Evolutionary conservation across 1,284 basidiomycete species (phyloP), one percentile per base, ranked within the genome.

Genomic region (Ceratobasidium sp.): DNA sequence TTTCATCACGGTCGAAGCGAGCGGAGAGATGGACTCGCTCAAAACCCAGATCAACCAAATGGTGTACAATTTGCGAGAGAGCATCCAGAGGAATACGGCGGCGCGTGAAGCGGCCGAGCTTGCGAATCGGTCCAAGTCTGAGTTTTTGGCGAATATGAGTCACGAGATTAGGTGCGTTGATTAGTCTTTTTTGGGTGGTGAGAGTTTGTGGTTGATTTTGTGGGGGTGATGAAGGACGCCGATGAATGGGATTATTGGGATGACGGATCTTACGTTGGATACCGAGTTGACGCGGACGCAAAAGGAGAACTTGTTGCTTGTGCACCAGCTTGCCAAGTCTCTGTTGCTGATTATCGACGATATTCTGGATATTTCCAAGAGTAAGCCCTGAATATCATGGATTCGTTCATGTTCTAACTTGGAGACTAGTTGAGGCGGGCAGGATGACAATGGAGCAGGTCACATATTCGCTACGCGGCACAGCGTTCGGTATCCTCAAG

Each of bases 1-100:
- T 26, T 99, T 99, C 88, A 99, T 99, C 87, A 99, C 98, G 20
- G 97, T 99, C 83, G 97, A 99, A 83, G 98, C 97, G 0, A 94
- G 92, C 77, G 98, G 98, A 77, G 98, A 99, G 86, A 99, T 99
- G 98, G 97, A 99, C 86, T 97, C 95, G 79, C 90, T 99, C 86
- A 99, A 99, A 90, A 99, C 96, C 5, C 98, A 99, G 87, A 98
- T 98, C 88, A 97, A 98, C 84, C 96, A 98, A 85, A 99, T 99
- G 97, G 96, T 99, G 79, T 98, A 96, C 88, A 97, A 97, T 84
- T 90, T 99, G 84, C 90, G 98, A 69, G 97, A 99, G 85, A 93
- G 92, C 81, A 98, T 99, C 79, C 98, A 99, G 89, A 98, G 97
- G 91, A 99, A 99, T 84, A 99, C 97, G 1, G 95, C 95, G 46